A percentile compares a stretch with the other conserved stretches of the same genome.
Evolutionary conservation across 345 rosid genomes (phyloP).

Genomic region (Eucalyptus camaldulensis): DNA sequence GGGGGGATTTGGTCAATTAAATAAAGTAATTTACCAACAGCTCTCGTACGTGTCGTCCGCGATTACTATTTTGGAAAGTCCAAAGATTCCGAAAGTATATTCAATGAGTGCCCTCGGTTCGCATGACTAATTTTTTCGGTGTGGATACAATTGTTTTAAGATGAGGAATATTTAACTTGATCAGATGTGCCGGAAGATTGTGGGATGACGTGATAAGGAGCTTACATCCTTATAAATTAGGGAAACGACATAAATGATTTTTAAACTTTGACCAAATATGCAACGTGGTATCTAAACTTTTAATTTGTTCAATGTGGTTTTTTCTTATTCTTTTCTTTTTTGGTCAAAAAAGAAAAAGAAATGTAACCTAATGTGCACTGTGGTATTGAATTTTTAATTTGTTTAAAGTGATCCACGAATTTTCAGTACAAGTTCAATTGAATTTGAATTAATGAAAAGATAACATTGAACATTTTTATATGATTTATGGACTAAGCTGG

Average conservation of each 20-base stretch:
- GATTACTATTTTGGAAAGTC: neutral
- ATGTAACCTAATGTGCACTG: rapidly evolving
- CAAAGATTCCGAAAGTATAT: neutral
- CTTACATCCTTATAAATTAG: neutral
- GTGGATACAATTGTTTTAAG: neutral
- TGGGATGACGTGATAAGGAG: neutral
- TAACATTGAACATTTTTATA: too few species aligned
- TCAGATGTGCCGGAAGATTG: neutral
- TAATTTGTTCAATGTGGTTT: rapidly evolving
- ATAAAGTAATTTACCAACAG: neutral
- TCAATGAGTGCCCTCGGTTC: neutral
- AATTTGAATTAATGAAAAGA: too few species aligned
- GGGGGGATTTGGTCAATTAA: neutral
- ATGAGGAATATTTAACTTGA: neutral
- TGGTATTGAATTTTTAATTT: too few species aligned
- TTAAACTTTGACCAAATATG: rapidly evolving
- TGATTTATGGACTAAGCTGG: too few species aligned
- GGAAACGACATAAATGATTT: too few species aligned
- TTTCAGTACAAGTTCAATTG: rapidly evolving
- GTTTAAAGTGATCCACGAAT: rapidly evolving
- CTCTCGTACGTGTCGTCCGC: neutral
- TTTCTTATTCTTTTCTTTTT: rapidly evolving
- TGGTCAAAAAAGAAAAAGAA: rapidly evolving
- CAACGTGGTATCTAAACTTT: rapidly evolving
- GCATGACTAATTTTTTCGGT: neutral